A percentile compares a stretch with the other conserved stretches of the same genome.
phyloP scores from a whole-genome alignment of 1,284 basidiomycete genomes.

The Marasmius tenuissimus region DNA sequence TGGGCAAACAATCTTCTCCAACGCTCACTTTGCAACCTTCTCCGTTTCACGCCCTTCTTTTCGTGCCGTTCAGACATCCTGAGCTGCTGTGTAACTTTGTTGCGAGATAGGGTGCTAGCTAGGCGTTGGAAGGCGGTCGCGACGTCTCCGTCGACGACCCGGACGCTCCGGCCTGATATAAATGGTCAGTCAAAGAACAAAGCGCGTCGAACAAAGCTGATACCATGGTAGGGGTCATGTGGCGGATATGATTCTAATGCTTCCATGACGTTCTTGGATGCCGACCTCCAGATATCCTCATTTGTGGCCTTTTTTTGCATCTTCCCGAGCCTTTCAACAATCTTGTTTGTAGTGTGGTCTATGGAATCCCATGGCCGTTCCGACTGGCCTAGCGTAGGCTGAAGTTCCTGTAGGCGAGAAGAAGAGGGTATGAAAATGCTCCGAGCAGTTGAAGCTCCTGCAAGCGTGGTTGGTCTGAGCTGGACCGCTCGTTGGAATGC shows the following conservation, averaged over 20 bases:
- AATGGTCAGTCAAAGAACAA: neutral
- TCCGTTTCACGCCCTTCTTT: slow-evolving; percentile 67
- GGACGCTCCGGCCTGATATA: slow-evolving; percentile 48
- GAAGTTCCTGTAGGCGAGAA: neutral
- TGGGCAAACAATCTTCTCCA: slow-evolving; percentile 70
- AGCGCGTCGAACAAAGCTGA: slow-evolving; percentile 11
- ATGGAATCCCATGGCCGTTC: neutral
- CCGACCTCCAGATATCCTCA: neutral
- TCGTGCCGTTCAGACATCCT: slow-evolving; percentile 61
- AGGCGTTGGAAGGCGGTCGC: slow-evolving; percentile 47
- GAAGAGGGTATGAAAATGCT: neutral
- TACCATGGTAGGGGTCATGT: slow-evolving; percentile 42
- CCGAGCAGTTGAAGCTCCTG: neutral
- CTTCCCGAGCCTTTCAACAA: neutral
- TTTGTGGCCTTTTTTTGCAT: neutral
- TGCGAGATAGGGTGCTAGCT: slow-evolving; percentile 51
- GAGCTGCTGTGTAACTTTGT: slow-evolving; percentile 55
- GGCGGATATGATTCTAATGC: slow-evolving; percentile 22
- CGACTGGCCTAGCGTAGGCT: neutral
- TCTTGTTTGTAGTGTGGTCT: neutral
- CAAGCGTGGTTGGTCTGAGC: neutral
- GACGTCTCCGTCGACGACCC: slow-evolving; percentile 38
- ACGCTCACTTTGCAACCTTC: slow-evolving; percentile 60
- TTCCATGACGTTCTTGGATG: neutral
- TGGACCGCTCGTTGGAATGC: neutral